Conservation (phyloP, 2,329 filamentous ascomycete genomes). For the Aspergillus sojae region DNA sequence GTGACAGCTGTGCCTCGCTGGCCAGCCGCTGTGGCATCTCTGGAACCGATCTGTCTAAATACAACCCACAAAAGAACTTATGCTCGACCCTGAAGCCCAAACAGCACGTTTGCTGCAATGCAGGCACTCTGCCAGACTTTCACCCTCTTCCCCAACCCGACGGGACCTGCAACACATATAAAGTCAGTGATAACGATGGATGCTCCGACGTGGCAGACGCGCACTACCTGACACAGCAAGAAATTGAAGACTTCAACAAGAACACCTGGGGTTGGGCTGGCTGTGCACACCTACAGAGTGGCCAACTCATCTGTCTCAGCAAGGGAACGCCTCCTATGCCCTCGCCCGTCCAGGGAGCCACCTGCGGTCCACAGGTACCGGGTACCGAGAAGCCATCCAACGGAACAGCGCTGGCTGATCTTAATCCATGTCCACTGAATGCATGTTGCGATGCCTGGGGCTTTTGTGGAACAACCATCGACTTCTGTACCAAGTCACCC, state of each 20-base stretch:
- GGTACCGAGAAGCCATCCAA: constrained; percentile 38
- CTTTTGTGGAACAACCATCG: constrained; percentile 48
- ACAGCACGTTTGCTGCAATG: constrained; percentile 27
- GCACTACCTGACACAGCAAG: constrained; percentile 35
- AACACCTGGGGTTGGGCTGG: constrained; percentile 51
- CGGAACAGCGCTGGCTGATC: constrained; percentile 30
- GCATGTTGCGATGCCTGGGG: constrained; percentile 51
- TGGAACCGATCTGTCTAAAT: constrained; percentile 6
- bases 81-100: constrained; percentile 27
- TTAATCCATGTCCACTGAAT: constrained; percentile 53
- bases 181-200: constrained; percentile 35
- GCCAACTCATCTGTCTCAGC: constrained; percentile 45
- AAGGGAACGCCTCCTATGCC: constrained; percentile 46
- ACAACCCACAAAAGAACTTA: constrained; percentile 10
- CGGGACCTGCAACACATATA: constrained; percentile 42
- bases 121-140: constrained; percentile 21
- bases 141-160: constrained; percentile 37
- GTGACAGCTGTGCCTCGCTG: constrained; percentile 11
- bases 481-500: constrained; percentile 44
- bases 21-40: constrained; percentile 14
- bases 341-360: constrained; percentile 36
- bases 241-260: constrained; percentile 46
- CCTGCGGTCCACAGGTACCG: constrained; percentile 51
- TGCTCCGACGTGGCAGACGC: constrained; percentile 26
- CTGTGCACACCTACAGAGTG: constrained; percentile 37